A percentile compares a stretch with the other conserved stretches of the same genome.
These are phyloP conservation scores for Pilatotrama ljubarskyi DNA, from an alignment of 768 basidiomycete species.

Conservation along the genomic window DNA sequence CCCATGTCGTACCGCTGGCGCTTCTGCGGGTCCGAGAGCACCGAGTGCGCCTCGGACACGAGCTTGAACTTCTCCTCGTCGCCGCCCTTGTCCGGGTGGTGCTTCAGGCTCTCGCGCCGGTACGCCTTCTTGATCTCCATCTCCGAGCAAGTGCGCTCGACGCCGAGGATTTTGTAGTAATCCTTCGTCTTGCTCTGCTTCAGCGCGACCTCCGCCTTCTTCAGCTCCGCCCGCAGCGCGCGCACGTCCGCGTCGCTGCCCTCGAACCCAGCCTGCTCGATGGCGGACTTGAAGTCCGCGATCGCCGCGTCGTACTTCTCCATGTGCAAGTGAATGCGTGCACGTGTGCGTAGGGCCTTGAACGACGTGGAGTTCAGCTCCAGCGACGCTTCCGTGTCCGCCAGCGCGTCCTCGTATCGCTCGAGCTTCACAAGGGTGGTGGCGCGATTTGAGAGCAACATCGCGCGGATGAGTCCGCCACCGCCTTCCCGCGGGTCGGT, in stretches of 20 bases:
- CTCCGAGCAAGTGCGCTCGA: slow-evolving; percentile 62
- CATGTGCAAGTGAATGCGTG: slow-evolving; percentile 71
- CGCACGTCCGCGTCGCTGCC: slow-evolving; percentile 63
- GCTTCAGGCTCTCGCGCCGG: slow-evolving; percentile 79
- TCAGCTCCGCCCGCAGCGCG: slow-evolving; percentile 63
- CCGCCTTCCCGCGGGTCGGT: slow-evolving; percentile 66
- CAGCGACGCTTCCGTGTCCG: slow-evolving; percentile 71
- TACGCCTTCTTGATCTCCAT: slow-evolving; percentile 90
- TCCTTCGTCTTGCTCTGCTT: slow-evolving; percentile 91
- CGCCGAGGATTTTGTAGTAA: slow-evolving; percentile 78
- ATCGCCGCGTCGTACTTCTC: slow-evolving; percentile 74
- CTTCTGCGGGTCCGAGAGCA: slow-evolving; percentile 74
- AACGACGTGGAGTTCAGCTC: slow-evolving; percentile 62
- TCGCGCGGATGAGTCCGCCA: slow-evolving; percentile 80
- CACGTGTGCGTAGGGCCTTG: slow-evolving; percentile 86
- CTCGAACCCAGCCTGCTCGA: slow-evolving; percentile 69
- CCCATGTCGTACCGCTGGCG: slow-evolving; percentile 79
- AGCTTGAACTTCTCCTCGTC: slow-evolving; percentile 97
- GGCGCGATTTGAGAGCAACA: slow-evolving; percentile 80
- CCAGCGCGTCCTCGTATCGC: slow-evolving; percentile 64
- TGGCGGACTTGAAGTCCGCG: slow-evolving; percentile 76
- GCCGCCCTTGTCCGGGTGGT: slow-evolving; percentile 91
- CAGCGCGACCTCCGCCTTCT: slow-evolving; percentile 77
- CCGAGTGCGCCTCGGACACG: slow-evolving; percentile 76
- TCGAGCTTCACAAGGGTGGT: slow-evolving; percentile 78